Evolutionary conservation across 2,329 filamentous ascomycete species (phyloP).

Genomic region (Zymoseptoria ardabiliae): DNA sequence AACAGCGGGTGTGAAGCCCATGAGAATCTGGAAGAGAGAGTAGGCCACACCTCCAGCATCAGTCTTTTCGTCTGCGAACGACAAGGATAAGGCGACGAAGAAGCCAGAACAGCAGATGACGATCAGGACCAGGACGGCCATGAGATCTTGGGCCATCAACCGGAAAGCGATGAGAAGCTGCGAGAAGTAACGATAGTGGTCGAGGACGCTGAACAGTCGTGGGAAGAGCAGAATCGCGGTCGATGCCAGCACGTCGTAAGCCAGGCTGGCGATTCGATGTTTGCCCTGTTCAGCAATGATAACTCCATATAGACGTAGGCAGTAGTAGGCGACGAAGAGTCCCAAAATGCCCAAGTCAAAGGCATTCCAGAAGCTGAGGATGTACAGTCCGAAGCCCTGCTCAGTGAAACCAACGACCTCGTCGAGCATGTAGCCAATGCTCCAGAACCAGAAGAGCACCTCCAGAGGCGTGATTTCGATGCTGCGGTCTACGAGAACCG

Average conservation of each 20-base stretch:
- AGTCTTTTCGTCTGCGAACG: constrained; percentile 61
- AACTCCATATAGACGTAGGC: constrained; percentile 79
- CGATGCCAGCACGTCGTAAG: constrained; percentile 88
- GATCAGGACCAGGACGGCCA: constrained; percentile 76
- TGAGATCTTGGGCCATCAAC: constrained; percentile 84
- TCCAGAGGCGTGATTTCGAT: constrained; percentile 76
- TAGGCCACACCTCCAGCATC: constrained; percentile 73
- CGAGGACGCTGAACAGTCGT: constrained; percentile 82
- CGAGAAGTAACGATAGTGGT: constrained; percentile 94
- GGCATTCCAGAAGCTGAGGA: constrained; percentile 96
- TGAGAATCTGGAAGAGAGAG: constrained; percentile 84
- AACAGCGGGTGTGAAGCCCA: constrained; percentile 92
- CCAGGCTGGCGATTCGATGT: constrained; percentile 68
- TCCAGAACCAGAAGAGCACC: constrained; percentile 95
- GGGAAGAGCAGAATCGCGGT: constrained; percentile 86
- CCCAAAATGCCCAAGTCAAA: constrained; percentile 88
- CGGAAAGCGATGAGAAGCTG: constrained; percentile 90
- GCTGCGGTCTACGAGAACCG: constrained; percentile 69
- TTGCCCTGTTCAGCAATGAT: constrained; percentile 65
- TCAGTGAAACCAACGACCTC: constrained; percentile 95
- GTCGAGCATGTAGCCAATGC: constrained; percentile 91
- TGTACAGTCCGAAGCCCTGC: constrained; percentile 90
- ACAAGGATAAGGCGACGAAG: constrained; percentile 87
- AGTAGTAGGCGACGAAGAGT: constrained; percentile 81
- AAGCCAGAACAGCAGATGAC: constrained; percentile 88